Conservation (phyloP, 108 stramenopile genomes). For the Pseudonitzschia multiseries region DNA sequence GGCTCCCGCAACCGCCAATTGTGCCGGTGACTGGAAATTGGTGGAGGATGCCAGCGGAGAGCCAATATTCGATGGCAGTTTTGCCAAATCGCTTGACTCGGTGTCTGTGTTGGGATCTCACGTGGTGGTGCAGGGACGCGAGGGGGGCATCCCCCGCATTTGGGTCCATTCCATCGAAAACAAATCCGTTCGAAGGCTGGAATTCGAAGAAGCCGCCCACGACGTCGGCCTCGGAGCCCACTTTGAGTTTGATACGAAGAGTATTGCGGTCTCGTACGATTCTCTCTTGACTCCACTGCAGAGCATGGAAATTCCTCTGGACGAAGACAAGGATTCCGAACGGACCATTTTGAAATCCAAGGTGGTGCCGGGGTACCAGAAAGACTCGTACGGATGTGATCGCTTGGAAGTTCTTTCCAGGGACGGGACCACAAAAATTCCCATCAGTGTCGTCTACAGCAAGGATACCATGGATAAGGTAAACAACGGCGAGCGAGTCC, state of each 20-base stretch:
- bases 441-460: conserved; percentile 81
- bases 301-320: conserved; percentile 60
- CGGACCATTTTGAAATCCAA: conserved; percentile 73
- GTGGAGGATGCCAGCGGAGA: conserved; percentile 32
- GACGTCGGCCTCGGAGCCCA: conserved; percentile 62
- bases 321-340: conserved; percentile 41
- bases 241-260: conserved; percentile 65
- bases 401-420: conserved; percentile 65
- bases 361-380: conserved; percentile 83
- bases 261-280: conserved; percentile 74
- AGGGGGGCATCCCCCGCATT: conserved; percentile 65
- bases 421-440: conserved; percentile 83
- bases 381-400: conserved; percentile 70
- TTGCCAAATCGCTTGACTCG: conserved; percentile 44
- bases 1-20: conserved; percentile 47
- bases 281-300: conserved; percentile 81
- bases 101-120: conserved; percentile 52
- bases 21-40: conserved; percentile 40
- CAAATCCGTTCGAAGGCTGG: conserved; percentile 38
- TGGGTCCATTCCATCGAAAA: conserved; percentile 41
- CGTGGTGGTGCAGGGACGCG: conserved; percentile 62
- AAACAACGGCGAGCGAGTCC: conserved; percentile 35
- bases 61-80: conserved; percentile 58
- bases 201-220: conserved; percentile 80
- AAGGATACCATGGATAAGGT: conserved; percentile 61